Evolutionary conservation across 495 filamentous ascomycete genomes (phyloP).

Genomic region (Hypoxylon perforatum): DNA sequence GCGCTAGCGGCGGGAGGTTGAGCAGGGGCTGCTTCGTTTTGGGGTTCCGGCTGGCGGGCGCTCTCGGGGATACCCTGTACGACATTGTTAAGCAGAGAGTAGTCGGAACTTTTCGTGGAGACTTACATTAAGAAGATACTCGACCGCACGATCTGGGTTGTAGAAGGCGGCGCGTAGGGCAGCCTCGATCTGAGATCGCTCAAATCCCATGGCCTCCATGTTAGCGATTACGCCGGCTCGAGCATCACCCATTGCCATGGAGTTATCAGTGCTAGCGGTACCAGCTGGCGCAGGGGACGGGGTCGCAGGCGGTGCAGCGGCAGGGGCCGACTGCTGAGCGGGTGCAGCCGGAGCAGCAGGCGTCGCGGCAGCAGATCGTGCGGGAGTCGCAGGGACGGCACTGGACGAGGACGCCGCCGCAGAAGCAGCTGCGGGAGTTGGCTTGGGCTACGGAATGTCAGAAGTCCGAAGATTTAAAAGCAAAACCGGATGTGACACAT

Average conservation of each 20-base stretch:
- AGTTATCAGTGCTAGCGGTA: constrained; percentile 67
- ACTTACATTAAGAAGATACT: constrained; percentile 90
- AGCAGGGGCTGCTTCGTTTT: constrained; percentile 47
- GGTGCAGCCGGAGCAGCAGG: constrained; percentile 70
- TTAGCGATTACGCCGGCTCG: constrained; percentile 87
- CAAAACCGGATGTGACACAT: constrained; percentile 39
- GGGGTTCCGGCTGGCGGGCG: constrained; percentile 64
- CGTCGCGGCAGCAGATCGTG: constrained; percentile 69
- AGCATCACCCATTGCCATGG: constrained; percentile 84
- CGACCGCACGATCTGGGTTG: constrained; percentile 96
- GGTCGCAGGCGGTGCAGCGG: constrained; percentile 75
- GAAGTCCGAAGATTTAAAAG: constrained; percentile 4
- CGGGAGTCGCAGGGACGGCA: constrained; percentile 74
- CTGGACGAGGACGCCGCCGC: constrained; percentile 63
- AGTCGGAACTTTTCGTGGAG: not conserved
- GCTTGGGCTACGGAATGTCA: constrained; percentile 68
- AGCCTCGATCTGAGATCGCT: constrained; percentile 83
- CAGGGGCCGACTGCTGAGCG: constrained; percentile 58
- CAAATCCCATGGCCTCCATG: constrained; percentile 97
- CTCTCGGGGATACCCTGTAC: constrained; percentile 90
- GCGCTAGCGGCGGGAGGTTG: constrained; percentile 53
- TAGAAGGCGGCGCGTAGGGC: constrained; percentile 96
- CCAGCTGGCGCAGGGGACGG: constrained; percentile 62
- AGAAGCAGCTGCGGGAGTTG: constrained; percentile 64
- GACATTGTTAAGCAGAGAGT: constrained; percentile 5